These are phyloP conservation scores for Hirschfeldia incana DNA, from an alignment of 345 rosid species.

Conservation along the genomic window DNA sequence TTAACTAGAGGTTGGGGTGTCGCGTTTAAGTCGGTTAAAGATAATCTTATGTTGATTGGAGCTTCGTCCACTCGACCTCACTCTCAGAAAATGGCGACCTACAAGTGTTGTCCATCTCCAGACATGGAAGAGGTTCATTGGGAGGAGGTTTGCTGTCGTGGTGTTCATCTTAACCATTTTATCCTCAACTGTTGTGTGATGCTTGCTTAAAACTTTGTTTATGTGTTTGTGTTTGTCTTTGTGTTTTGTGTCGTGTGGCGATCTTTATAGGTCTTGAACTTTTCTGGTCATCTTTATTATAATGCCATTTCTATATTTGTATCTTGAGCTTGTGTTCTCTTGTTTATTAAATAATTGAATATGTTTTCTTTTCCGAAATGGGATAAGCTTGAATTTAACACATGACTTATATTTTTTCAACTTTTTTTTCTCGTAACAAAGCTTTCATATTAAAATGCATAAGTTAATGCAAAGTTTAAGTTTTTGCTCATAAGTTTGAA, in stretches of 20 bases:
- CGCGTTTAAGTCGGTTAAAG: constrained; percentile 32
- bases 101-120: constrained; percentile 54
- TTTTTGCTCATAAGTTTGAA: too few species aligned
- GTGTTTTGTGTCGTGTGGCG: neutral
- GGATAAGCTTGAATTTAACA: too few species aligned
- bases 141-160: neutral
- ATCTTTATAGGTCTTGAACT: too few species aligned
- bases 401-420: too few species aligned
- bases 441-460: too few species aligned
- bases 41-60: constrained; percentile 68
- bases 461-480: too few species aligned
- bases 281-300: too few species aligned
- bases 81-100: constrained; percentile 47
- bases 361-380: too few species aligned
- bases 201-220: constrained; percentile 7
- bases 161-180: neutral
- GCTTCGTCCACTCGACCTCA: constrained; percentile 40
- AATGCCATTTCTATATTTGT: neutral
- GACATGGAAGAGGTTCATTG: constrained; percentile 40
- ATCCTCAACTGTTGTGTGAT: constrained; percentile 1
- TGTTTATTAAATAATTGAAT: too few species aligned
- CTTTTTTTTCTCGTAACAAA: too few species aligned
- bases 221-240: neutral
- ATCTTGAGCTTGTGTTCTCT: neutral
- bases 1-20: constrained; percentile 64